Evolutionary conservation across 163 green algal genomes (phyloP).

Genomic region (Coccomyxa subellipsoidea): DNA sequence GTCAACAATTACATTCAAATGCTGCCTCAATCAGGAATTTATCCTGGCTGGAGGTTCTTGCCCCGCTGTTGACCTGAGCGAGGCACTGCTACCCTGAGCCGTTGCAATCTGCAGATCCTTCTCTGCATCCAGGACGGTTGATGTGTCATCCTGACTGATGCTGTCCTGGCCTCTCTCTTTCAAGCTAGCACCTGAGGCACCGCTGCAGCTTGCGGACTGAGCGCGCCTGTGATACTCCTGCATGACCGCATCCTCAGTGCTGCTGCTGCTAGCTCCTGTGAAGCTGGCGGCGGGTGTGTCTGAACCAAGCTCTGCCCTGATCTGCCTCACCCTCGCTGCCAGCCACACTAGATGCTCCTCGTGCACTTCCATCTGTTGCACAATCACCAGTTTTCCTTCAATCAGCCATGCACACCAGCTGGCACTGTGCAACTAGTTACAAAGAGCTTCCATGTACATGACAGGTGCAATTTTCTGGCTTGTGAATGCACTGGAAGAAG

Average conservation of each 20-base stretch:
- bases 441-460: not conserved
- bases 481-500: no score
- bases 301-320: conserved; percentile 6
- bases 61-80: not conserved
- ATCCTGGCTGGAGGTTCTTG: no score
- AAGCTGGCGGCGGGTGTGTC: not conserved
- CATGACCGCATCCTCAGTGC: not conserved
- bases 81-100: not conserved
- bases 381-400: no score
- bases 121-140: not conserved
- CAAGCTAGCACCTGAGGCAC: not conserved
- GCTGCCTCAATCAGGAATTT: no score
- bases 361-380: conserved; percentile 32
- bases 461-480: not conserved
- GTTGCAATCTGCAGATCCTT: not conserved
- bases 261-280: not conserved
- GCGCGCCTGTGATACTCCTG: not conserved
- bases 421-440: not conserved
- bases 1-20: no score
- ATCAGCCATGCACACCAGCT: no score
- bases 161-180: not conserved
- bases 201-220: not conserved
- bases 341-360: conserved; percentile 51
- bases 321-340: conserved; percentile 18
- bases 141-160: not conserved